A percentile compares a stretch with the other conserved stretches of the same genome.
phyloP scores from a whole-genome alignment of 2,329 filamentous ascomycete genomes.

The Acrocalymma vagum region DNA sequence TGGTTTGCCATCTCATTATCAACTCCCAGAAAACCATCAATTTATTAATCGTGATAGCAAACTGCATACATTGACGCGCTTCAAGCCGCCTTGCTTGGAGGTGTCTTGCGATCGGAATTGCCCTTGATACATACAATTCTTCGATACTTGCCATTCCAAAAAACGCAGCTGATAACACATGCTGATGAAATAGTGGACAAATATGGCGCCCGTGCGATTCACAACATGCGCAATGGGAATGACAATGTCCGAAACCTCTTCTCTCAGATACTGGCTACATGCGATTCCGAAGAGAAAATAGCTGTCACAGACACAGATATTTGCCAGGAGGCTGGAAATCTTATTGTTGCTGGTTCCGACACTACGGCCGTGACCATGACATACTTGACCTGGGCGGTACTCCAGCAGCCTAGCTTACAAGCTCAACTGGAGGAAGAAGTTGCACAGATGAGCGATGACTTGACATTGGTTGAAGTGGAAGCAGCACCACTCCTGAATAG shows the following conservation, averaged over 20 bases:
- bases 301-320: constrained; percentile 35
- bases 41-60: constrained; percentile 12
- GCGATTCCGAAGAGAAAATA: constrained; percentile 30
- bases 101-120: constrained; percentile 43
- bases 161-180: constrained; percentile 10
- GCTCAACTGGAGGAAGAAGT: constrained; percentile 31
- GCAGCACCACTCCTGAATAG: constrained; percentile 41
- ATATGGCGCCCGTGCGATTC: constrained; percentile 19
- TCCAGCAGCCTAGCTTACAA: constrained; percentile 28
- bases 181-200: constrained; percentile 20
- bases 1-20: neutral
- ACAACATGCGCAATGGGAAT: constrained; percentile 23
- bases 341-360: constrained; percentile 45
- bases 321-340: constrained; percentile 35
- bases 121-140: constrained; percentile 32
- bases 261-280: constrained; percentile 18
- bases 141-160: constrained; percentile 12
- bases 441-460: constrained; percentile 19
- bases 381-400: constrained; percentile 44
- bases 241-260: constrained; percentile 23
- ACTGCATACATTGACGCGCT: constrained; percentile 38
- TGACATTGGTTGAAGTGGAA: constrained; percentile 35
- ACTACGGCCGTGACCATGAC: constrained; percentile 45
- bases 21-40: neutral
- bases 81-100: constrained; percentile 33